Conservation (phyloP, 257 asterid species). For the Cynanchum wilfordii region DNA sequence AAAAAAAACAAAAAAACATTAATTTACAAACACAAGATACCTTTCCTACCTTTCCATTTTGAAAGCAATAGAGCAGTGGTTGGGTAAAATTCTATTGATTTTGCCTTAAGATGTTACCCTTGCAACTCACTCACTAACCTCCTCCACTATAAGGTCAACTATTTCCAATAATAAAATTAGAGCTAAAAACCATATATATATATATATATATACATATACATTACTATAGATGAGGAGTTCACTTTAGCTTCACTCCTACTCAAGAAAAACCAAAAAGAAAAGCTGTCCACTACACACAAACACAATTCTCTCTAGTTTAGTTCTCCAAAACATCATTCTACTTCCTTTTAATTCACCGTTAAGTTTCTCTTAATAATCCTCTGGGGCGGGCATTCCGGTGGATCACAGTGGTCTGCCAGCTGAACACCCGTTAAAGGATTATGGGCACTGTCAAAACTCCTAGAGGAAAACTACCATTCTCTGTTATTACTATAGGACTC, state of each 20-base stretch:
- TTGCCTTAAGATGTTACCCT: conserved; percentile 6
- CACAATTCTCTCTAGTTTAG: conserved; percentile 13
- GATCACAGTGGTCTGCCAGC: no score
- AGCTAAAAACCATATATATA: not conserved
- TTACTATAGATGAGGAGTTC: conserved; percentile 14
- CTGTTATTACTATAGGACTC: conserved; percentile 40
- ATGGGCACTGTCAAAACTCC: conserved; percentile 45
- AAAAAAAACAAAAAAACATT: not conserved
- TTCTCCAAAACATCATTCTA: conserved; percentile 8
- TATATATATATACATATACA: no score
- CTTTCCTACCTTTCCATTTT: conserved; percentile 3
- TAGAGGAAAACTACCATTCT: conserved; percentile 44
- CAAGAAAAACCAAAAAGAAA: conserved; percentile 30
- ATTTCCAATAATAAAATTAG: not conserved
- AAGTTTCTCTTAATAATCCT: conserved; percentile 10
- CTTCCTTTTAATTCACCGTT: conserved; percentile 4
- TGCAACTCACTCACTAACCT: conserved; percentile 20
- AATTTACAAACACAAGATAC: conserved; percentile 9
- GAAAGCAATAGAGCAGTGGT: not conserved
- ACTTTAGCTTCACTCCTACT: conserved; percentile 80
- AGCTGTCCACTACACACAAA: conserved; percentile 22
- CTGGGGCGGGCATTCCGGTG: no score
- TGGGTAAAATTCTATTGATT: not conserved
- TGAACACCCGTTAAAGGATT: not conserved
- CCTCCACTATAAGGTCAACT: conserved; percentile 8